A percentile compares a stretch with the other conserved stretches of the same genome.
phyloP scores from a whole-genome alignment of 441 rosid genomes.

The Erodium texanum region DNA sequence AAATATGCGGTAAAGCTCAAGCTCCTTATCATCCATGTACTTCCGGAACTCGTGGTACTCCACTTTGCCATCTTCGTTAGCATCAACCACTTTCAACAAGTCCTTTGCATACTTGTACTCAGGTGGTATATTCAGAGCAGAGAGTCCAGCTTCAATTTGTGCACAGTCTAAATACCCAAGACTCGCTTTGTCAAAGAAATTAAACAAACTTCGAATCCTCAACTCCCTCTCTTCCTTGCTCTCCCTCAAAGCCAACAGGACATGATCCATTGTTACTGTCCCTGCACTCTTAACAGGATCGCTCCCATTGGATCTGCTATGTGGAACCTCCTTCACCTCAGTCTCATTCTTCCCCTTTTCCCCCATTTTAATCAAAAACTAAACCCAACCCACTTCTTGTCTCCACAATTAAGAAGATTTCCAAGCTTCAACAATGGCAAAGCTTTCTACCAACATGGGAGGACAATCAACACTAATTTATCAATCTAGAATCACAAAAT shows the following conservation, averaged over 20 bases:
- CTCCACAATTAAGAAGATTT: not conserved
- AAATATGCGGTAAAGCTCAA: conserved; percentile 37
- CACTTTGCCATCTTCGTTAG: conserved; percentile 48
- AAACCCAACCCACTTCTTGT: too few relatives aligned
- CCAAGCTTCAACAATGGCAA: not conserved
- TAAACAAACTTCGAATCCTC: conserved; percentile 49
- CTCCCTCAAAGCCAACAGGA: not conserved
- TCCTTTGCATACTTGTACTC: conserved; percentile 53
- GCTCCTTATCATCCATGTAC: conserved; percentile 60
- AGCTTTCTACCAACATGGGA: not conserved
- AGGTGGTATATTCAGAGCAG: conserved; percentile 57
- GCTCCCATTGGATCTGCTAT: not conserved
- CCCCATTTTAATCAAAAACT: not conserved
- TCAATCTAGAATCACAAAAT: not conserved
- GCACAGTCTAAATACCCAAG: conserved; percentile 48
- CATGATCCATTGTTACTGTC: not conserved
- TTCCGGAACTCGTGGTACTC: conserved; percentile 51
- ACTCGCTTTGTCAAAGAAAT: conserved; percentile 46
- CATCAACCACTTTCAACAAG: conserved; percentile 45
- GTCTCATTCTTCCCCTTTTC: not conserved
- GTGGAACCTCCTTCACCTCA: not conserved
- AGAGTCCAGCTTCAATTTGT: conserved; percentile 55
- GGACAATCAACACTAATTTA: too few relatives aligned
- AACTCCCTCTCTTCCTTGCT: conserved; percentile 59
- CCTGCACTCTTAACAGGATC: not conserved